These are phyloP conservation scores for Lachnellula arida DNA, from an alignment of 2,329 filamentous ascomycete species.

Conservation along the genomic window DNA sequence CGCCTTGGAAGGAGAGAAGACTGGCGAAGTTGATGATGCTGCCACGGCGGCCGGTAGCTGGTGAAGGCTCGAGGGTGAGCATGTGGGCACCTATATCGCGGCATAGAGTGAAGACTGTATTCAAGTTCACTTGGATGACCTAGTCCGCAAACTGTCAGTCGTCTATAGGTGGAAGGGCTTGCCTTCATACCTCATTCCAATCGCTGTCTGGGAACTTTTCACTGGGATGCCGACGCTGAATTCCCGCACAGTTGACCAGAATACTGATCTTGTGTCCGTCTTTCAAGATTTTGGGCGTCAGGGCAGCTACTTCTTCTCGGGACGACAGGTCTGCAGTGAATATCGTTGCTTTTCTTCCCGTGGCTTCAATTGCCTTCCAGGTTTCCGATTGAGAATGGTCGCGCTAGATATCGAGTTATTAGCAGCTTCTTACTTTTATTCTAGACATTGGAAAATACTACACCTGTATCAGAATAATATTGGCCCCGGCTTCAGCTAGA, in stretches of 20 bases:
- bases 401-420: constrained; percentile 16
- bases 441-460: neutral
- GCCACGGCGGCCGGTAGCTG: constrained; percentile 68
- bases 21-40: constrained; percentile 81
- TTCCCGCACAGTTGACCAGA: constrained; percentile 43
- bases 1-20: constrained; percentile 86
- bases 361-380: constrained; percentile 52
- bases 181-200: constrained; percentile 45
- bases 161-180: constrained; percentile 50
- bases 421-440: neutral
- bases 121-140: constrained; percentile 81
- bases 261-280: constrained; percentile 41
- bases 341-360: constrained; percentile 62
- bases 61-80: constrained; percentile 55
- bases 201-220: constrained; percentile 36
- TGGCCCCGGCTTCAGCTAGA: constrained; percentile 36
- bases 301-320: constrained; percentile 51
- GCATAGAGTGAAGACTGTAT: constrained; percentile 71
- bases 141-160: constrained; percentile 2
- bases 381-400: constrained; percentile 40
- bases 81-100: constrained; percentile 77
- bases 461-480: constrained; percentile 38
- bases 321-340: constrained; percentile 67
- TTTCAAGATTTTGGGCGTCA: constrained; percentile 57
- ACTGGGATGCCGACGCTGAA: constrained; percentile 33